Conservation (phyloP, 805 yeast genomes). For the Groenewaldozyma salmanticensis region DNA sequence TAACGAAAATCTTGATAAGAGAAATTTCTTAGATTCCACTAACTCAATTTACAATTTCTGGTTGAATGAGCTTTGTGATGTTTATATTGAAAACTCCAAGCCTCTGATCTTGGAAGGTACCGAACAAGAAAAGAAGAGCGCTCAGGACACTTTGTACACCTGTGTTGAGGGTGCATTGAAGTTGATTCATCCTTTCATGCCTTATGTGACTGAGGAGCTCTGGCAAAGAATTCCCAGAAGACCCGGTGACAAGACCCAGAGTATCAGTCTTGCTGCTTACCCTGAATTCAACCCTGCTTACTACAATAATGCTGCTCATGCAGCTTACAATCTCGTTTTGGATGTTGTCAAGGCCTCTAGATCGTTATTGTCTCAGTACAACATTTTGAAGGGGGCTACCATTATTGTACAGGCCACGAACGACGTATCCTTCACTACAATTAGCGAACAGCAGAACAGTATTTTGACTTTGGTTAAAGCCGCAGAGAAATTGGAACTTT, state of each 20-base stretch:
- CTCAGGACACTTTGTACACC: slow-evolving; percentile 88
- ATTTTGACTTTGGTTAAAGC: slow-evolving; percentile 89
- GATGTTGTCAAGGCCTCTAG: slow-evolving; percentile 85
- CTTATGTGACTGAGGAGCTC: slow-evolving; percentile 92
- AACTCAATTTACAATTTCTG: slow-evolving; percentile 86
- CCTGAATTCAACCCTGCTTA: slow-evolving; percentile 58
- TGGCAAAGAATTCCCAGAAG: slow-evolving; percentile 98
- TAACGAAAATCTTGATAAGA: slow-evolving; percentile 59
- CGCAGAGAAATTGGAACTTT: slow-evolving; percentile 63
- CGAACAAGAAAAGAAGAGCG: slow-evolving; percentile 72
- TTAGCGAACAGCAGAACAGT: slow-evolving; percentile 67
- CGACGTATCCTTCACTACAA: slow-evolving; percentile 40
- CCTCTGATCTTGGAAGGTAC: slow-evolving; percentile 86
- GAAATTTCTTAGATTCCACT: slow-evolving; percentile 87
- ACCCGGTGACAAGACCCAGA: slow-evolving; percentile 51
- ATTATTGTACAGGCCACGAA: slow-evolving; percentile 68
- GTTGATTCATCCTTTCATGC: slow-evolving; percentile 97
- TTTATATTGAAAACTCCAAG: slow-evolving; percentile 96
- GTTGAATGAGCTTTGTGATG: slow-evolving; percentile 92
- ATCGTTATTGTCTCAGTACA: slow-evolving; percentile 84
- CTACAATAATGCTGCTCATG: slow-evolving; percentile 53
- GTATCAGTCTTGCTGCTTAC: slow-evolving; percentile 72
- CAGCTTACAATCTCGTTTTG: slow-evolving; percentile 74
- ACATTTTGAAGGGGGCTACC: slow-evolving; percentile 78
- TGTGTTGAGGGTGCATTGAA: slow-evolving; percentile 85